Conservation (phyloP, 2,329 filamentous ascomycete genomes). For the Septoria petroselini region DNA sequence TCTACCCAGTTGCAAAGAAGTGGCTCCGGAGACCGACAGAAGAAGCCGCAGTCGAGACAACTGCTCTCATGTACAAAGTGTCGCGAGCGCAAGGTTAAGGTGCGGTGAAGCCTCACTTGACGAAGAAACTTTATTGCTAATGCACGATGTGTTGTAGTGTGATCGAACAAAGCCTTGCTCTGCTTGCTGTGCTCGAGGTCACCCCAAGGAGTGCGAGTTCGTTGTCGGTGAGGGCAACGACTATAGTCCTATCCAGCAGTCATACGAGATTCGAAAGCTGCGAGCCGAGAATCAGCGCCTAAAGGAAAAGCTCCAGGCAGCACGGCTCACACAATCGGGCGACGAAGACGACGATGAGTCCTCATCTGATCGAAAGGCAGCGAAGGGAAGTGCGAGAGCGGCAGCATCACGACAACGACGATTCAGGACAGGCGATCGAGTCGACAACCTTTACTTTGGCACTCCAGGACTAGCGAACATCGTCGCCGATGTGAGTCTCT, state of each 20-base stretch:
- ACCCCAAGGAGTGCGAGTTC: conserved; percentile 49
- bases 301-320: conserved; percentile 42
- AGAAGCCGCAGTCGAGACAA: conserved; percentile 44
- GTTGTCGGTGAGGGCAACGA: conserved; percentile 46
- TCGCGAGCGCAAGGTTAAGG: conserved; percentile 50
- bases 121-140: conserved; percentile 9
- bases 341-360: conserved; percentile 41
- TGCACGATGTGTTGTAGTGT: conserved; percentile 38
- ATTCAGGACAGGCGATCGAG: conserved; percentile 41
- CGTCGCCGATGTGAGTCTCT: conserved; percentile 45
- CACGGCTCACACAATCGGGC: conserved; percentile 32
- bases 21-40: conserved; percentile 36
- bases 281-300: conserved; percentile 47
- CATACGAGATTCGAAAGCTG: conserved; percentile 48
- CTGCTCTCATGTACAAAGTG: conserved; percentile 51
- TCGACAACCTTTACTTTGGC: conserved; percentile 51
- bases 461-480: conserved; percentile 50
- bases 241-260: conserved; percentile 48
- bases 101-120: conserved; percentile 27
- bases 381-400: conserved; percentile 26
- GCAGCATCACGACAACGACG: conserved; percentile 34
- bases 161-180: conserved; percentile 51
- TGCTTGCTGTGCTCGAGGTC: conserved; percentile 49
- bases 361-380: conserved; percentile 29
- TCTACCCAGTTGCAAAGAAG: conserved; percentile 25